Evolutionary conservation across 23 red algal genomes (phyloP), one percentile per base, ranked within the genome.

Genomic region (Gracilaria gracilis): DNA sequence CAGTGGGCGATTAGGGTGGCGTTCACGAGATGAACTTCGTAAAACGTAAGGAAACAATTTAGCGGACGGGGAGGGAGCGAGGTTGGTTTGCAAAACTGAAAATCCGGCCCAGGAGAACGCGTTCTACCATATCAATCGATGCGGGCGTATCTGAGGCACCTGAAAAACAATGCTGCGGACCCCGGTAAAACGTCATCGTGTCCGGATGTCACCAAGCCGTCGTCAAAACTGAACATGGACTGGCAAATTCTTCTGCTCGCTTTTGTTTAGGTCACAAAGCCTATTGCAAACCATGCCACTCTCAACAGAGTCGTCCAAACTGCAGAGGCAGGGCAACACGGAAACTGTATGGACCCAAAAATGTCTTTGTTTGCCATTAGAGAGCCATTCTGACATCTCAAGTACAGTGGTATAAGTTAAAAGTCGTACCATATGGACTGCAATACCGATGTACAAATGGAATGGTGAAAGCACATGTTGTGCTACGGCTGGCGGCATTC

Each of bases 1-100:
- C 79, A 1, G 53, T 65, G 33, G 54, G 79, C 9, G 54, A 62
- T 12, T 33, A 54, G 57, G 84, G 65, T 90, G 87, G 87, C 87
- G 87, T 33, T 47, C 53, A 39, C 79, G 79, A 40, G 79, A 59
- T 64, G 72, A 77, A 51, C 46, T 77, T 14, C 72, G 50, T n/a
- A 51, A 77, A 19, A 14, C 72, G 9, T 77, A 49, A 14, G 40
- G 50, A 21, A 77, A 51, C 38, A 49, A n/a, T 77, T 77, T 77
- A 16, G 72, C 72, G 0, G 72, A 77, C 23, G 72, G 50, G 5
- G 5, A 33, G 12, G 23, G 17, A 42, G 72, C 50, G 72, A 7
- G 42, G 42, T 9, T 42, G 72, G 4, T 77, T 77, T 77, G 72
- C 39, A 9, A 77, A 42, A 31, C 72, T n/a, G 50, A 31, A 77